Base-by-base conservation (phyloP, 192 early-diverging fungal genomes). In the Coemansia sp. region DNA sequence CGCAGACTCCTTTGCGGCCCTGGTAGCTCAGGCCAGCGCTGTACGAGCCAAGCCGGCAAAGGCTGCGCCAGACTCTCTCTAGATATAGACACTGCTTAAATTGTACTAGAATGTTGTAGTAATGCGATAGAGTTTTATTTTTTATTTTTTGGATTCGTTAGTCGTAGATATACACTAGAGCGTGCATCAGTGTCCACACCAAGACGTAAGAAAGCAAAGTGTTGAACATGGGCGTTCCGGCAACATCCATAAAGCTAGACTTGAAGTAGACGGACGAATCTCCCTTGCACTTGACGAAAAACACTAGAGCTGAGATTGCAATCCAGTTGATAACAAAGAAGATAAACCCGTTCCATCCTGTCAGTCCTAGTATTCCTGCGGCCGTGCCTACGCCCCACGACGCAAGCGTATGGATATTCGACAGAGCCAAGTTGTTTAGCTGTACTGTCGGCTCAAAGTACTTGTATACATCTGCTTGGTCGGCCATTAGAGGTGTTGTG, bases 291-390 rank as follows among this genome's bases (percentile, higher is more conserved):
- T 90, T 93, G 60, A 92, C 35, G 15, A 75, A 27, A 38, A 90
- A 72, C 41, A 91, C 62, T 13, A 92, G 64, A 5, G 74, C 70
- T 11, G 89, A 89, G 30, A 92, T 74, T 22, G 92, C 71, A 10
- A 84, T 64, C 75, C 92, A 93, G 44, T 81, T 86, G 27, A 85
- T 59, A 22, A 85, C 74, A 73, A 94, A 97, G 77, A 94, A 95
- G 58, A 90, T 83, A 70, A 95, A 95, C 45, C 95, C 95, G 44
- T 83, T 84, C 68, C 88, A 86, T 29, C 92, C 90, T 5, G 92
- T 92, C 61, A 97, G 84, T 1, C 94, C 94, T 37, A 95, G 86
- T 69, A 95, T 92, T 37, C 95, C 95, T 22, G 94, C 95, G 18
- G 93, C 91, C 15, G 88, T 86, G 45, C 95, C 95, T 15, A 90